phyloP scores from a whole-genome alignment of 2,329 filamentous ascomycete species.

The Diplodia corticola region DNA sequence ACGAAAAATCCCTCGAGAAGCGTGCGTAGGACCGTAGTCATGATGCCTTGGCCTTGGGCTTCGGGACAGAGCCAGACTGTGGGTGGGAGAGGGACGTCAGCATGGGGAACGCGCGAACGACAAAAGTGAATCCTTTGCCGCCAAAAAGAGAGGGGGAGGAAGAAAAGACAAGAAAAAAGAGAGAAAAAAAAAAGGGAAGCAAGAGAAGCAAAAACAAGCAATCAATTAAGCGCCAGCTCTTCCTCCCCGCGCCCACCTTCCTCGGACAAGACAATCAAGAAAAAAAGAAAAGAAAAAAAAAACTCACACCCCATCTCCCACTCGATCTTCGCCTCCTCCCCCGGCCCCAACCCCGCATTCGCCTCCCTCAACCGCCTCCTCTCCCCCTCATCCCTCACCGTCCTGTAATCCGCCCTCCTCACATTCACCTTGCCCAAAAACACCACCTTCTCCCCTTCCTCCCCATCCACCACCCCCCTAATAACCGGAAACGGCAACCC shows the following conservation, averaged over 20 bases:
- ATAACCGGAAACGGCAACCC: neutral
- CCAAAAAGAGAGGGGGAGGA: neutral
- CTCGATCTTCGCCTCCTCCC: neutral
- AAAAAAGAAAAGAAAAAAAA: neutral
- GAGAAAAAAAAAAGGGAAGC: neutral
- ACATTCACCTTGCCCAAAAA: neutral
- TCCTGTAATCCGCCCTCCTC: neutral
- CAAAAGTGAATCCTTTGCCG: no score
- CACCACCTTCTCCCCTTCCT: neutral
- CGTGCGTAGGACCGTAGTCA: neutral
- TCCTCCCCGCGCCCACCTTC: no score
- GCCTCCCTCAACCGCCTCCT: neutral
- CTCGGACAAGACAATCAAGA: no score
- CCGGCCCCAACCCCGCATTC: neutral
- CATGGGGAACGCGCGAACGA: neutral
- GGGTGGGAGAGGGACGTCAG: neutral
- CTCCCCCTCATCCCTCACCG: neutral
- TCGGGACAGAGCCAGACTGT: neutral
- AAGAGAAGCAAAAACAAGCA: neutral
- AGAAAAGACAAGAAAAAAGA: neutral
- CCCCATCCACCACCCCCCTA: neutral
- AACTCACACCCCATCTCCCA: neutral
- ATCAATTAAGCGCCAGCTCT: no score
- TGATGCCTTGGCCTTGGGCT: neutral
- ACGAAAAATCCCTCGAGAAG: neutral